Evolutionary conservation across 108 stramenopile genomes (phyloP), one percentile per base, ranked within the genome.

Genomic region (Skeletonema grethae): DNA sequence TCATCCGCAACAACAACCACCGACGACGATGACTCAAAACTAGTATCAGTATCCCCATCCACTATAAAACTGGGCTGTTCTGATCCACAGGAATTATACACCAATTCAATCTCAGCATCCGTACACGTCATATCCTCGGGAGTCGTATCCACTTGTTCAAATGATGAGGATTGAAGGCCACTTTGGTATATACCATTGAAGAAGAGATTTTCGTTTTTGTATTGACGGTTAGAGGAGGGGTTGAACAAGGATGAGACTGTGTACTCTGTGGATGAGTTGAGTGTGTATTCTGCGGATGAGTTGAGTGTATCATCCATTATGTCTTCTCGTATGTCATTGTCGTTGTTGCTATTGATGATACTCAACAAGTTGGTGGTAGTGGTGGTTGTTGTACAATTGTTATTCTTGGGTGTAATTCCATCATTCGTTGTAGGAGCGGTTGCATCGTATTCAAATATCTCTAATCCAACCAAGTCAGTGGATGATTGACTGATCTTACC

Each of bases 101-200:
- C 72, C 61, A 80, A 64, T 69, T 80, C 79, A 30, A 73, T 73
- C 56, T 80, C 79, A 2, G 73, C 72, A 32, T 80, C 71, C 66
- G 61, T 66, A n/a, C 69, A 72, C 3, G 67, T 65, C 18, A n/a
- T n/a, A 28, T 69, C 63, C 8, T 69, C 61, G 22, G 66, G 13
- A 24, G 60, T 22, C 9, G 67, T 72, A 13, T 68, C 67, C 2
- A 80, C 79, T 50, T 69, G 79, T 53, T 80, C 79, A 63, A 80
- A 80, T 30, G 71, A 72, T 30, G 56, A 56, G 0, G 79, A 69
- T 58, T 71, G 55, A 38, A 80, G 53, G 2, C 79, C 79, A 28
- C 66, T 68, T 28, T 80, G 67, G 45, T 80, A 72, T 63, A 80
- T 80, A 45, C 70, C 71, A 28, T 80, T 65, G 29, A 80, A 70